Base-by-base conservation (phyloP, 129 eudicot species). In the Pulicaria dysenterica region DNA sequence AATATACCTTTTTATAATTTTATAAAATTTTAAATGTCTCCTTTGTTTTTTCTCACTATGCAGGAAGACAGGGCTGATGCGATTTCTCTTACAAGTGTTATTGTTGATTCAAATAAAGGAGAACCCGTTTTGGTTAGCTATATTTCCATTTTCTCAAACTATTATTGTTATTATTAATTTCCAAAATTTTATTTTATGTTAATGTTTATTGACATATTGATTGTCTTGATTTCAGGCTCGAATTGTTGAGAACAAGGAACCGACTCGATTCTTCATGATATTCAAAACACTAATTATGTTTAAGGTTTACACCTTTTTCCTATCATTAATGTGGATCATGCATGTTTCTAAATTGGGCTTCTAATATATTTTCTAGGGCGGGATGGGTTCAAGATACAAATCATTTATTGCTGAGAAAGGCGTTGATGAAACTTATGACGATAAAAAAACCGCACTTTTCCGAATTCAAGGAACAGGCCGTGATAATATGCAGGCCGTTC, bases 41-140 rank as follows among this genome's bases (percentile, higher is more conserved):
- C 11, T 61, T 8, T 13, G 34, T 15, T 60, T 8, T 43, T 49
- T 47, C 55, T 69, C n/a, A 44, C 59, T 15, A 47, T 85, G 77
- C 83, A 85, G 90, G 91, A 86, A 64, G 87, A 86, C 64, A 86
- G 83, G 45, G 77, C 19, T 58, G 80, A 77, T 64, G 91, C 87
- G 24, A 60, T 83, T 68, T 83, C 83, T 59, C 87, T 68, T 24
- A 77, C 83, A 64, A 73, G 69, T 79, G 69, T 58, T 57, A 40
- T 86, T 69, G 87, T 70, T 64, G 86, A 80, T 73, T 77, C 91
- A 37, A 77, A 71, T 47, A 86, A 86, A 74, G 83, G 79, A 45
- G 85, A 79, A 34, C 87, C 91, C 1, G 83, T 74, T 58, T 31
- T 80, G 78, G 91, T 86, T 56, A 65, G 84, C 67, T 71, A 65